Conservation (phyloP, 768 basidiomycete genomes). For the Pleurotus sapidus region DNA sequence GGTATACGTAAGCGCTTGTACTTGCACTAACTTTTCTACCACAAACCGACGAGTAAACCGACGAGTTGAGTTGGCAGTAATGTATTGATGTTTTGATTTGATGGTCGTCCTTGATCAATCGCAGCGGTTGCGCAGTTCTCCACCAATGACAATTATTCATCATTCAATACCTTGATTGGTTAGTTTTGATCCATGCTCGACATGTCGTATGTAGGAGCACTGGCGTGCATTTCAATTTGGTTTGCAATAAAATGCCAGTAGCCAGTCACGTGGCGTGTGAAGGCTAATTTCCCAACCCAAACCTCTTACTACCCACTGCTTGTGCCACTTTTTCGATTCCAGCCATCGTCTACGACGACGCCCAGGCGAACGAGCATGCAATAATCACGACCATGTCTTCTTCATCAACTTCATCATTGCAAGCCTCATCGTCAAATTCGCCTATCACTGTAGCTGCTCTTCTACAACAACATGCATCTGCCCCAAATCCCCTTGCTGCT, state of each 20-base stretch:
- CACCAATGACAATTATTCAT: neutral
- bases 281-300: neutral
- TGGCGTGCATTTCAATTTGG: too few species aligned
- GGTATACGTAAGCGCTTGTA: too few species aligned
- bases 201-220: neutral
- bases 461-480: constrained; percentile 49
- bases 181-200: neutral
- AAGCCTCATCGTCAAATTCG: constrained; percentile 31
- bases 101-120: too few species aligned
- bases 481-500: constrained; percentile 52
- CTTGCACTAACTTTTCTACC: too few species aligned
- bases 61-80: too few species aligned
- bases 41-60: too few species aligned
- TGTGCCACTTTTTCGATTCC: neutral
- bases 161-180: neutral
- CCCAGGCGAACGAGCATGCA: neutral
- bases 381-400: constrained; percentile 9
- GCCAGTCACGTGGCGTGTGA: constrained; percentile 3
- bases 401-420: constrained; percentile 24
- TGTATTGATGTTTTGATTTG: too few species aligned
- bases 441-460: constrained; percentile 50
- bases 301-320: neutral
- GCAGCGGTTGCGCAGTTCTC: neutral
- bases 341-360: constrained; percentile 1
- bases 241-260: too few species aligned